These are phyloP conservation scores for Chalciporus chontae DNA, from an alignment of 768 basidiomycete species.

Conservation along the genomic window DNA sequence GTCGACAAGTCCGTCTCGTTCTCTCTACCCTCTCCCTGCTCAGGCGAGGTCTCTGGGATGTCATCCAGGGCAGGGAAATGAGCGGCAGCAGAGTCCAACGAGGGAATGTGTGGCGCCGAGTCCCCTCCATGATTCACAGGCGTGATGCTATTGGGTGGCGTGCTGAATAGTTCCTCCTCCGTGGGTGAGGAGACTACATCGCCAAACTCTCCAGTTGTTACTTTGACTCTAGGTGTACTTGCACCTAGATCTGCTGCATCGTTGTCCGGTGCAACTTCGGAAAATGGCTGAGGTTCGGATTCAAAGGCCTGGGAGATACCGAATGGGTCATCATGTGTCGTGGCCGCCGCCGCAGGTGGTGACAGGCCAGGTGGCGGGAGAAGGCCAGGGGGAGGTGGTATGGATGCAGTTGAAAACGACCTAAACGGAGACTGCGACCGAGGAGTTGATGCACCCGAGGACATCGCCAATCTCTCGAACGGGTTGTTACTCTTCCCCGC, in stretches of 20 bases:
- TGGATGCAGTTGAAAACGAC: constrained; percentile 40
- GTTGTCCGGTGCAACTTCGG: constrained; percentile 20
- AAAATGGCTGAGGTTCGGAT: constrained; percentile 3
- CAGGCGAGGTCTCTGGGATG: constrained; percentile 10
- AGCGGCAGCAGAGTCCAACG: constrained; percentile 25
- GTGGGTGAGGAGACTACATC: constrained; percentile 29
- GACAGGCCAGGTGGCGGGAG: constrained; percentile 11
- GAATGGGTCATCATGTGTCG: constrained; percentile 46
- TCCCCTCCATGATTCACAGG: constrained; percentile 16
- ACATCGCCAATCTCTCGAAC: constrained; percentile 69
- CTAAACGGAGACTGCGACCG: constrained; percentile 62
- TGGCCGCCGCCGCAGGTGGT: constrained; percentile 3
- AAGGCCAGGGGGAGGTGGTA: constrained; percentile 35
- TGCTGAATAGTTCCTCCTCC: constrained; percentile 56
- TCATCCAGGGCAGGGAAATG: constrained; percentile 40
- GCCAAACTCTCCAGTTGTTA: constrained; percentile 11
- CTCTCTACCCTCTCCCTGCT: constrained; percentile 27
- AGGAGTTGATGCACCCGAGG: constrained; percentile 36
- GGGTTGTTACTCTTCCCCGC: constrained; percentile 83
- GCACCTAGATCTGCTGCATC: constrained; percentile 18
- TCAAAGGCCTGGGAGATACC: constrained; percentile 39
- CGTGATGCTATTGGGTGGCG: constrained; percentile 49
- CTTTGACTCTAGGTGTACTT: constrained; percentile 18
- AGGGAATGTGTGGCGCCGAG: constrained; percentile 13
- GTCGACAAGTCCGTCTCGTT: constrained; percentile 50